Conservation (phyloP, 2,329 filamentous ascomycete species). For the Dothideomycetes sp. region DNA sequence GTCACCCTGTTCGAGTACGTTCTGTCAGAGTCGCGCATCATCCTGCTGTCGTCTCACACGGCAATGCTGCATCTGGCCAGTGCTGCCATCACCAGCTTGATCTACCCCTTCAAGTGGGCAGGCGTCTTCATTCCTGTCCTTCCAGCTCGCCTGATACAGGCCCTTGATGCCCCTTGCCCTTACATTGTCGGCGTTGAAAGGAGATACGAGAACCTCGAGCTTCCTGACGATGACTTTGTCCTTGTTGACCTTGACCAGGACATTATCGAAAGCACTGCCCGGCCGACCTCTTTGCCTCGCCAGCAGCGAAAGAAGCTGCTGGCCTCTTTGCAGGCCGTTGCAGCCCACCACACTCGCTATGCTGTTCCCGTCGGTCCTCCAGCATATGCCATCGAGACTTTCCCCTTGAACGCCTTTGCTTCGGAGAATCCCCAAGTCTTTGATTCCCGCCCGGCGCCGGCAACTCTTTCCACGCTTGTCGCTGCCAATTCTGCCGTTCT, state of each 20-base stretch:
- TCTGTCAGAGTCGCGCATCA: constrained; percentile 86
- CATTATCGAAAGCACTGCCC: constrained; percentile 72
- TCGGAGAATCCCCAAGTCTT: constrained; percentile 79
- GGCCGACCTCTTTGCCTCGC: constrained; percentile 70
- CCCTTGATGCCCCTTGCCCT: constrained; percentile 87
- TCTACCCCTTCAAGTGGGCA: constrained; percentile 88
- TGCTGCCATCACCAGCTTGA: constrained; percentile 70
- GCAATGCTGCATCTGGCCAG: constrained; percentile 92
- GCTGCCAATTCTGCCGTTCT: constrained; percentile 85
- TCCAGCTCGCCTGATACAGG: constrained; percentile 77
- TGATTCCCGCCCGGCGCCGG: constrained; percentile 58
- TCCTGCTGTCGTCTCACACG: constrained; percentile 89
- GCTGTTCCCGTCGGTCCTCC: constrained; percentile 84
- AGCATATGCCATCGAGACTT: constrained; percentile 86
- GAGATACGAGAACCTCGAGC: constrained; percentile 73
- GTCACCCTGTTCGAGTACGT: constrained; percentile 89
- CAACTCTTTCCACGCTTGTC: constrained; percentile 75
- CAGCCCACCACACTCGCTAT: constrained; percentile 78
- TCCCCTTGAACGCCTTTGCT: constrained; percentile 80
- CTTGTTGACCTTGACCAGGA: constrained; percentile 89
- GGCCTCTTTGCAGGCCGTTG: constrained; percentile 78
- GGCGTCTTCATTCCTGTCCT: constrained; percentile 91
- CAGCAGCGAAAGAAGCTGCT: constrained; percentile 85
- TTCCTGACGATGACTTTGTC: constrained; percentile 93
- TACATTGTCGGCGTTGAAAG: constrained; percentile 96